These are phyloP conservation scores for cucumber (Cucumis sativus) DNA, from an alignment of 306 rosid genomes.

Conservation along the genomic window Cucumber_9930_V3 NC_026661.2:11097001-11097500, in stretches of 20 bases:
- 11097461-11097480: background rate
- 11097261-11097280: background rate
- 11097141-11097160: background rate
- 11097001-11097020: no score
- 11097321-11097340: background rate
- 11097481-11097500: background rate
- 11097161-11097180: background rate
- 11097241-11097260: background rate
- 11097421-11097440: background rate
- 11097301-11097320: background rate
- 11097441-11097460: background rate
- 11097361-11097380: background rate
- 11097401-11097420: background rate
- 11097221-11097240: background rate
- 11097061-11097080: no score
- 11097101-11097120: background rate
- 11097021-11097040: no score
- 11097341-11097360: background rate
- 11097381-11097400: background rate
- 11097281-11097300: background rate
- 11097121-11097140: background rate
- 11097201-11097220: background rate
- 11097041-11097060: no score
- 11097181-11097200: background rate
- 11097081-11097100: background rate